Percentiles rank a stretch among this genome's conserved stretches.
Conservation (phyloP, 225 moss, liverwort and hornwort genomes). For the Ulota crispa region DNA sequence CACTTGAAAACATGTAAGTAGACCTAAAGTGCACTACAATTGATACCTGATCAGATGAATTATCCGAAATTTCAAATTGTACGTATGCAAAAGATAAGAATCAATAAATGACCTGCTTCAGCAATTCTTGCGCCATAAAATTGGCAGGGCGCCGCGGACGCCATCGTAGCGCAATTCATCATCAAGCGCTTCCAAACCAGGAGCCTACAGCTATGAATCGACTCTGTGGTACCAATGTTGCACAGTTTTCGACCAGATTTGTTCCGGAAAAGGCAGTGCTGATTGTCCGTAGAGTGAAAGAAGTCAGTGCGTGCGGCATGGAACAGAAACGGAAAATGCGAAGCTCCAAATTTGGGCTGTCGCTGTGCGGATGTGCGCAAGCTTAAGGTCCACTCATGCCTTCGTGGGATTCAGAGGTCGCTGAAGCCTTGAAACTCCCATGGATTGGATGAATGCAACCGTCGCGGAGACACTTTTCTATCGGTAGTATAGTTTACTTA, state of each 20-base stretch:
- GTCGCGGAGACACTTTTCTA: background rate
- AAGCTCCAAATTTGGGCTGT: background rate
- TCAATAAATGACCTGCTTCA: background rate
- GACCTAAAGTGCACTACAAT: background rate
- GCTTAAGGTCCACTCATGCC: slow-evolving; percentile 15
- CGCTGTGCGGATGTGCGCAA: background rate
- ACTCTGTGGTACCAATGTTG: background rate
- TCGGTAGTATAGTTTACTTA: background rate
- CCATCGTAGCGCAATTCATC: slow-evolving; percentile 21
- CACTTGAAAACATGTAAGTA: background rate
- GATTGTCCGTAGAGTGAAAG: no score
- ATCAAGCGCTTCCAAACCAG: background rate
- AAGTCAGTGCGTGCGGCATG: background rate
- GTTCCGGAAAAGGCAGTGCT: no score
- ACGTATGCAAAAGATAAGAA: background rate
- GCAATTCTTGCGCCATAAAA: slow-evolving; percentile 1
- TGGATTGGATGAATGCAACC: background rate
- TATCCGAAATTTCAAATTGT: background rate
- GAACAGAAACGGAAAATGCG: background rate
- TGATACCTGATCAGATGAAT: background rate
- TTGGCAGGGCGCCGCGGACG: slow-evolving; percentile 8
- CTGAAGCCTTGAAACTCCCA: background rate
- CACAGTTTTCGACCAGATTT: slow-evolving; percentile 15
- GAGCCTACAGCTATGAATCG: background rate
- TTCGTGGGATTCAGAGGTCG: background rate